Percentiles rank a stretch among this genome's conserved stretches.
Evolutionary conservation across 148 eudicot genomes (phyloP).

Genomic region (Vaccinium corymbosum): DNA sequence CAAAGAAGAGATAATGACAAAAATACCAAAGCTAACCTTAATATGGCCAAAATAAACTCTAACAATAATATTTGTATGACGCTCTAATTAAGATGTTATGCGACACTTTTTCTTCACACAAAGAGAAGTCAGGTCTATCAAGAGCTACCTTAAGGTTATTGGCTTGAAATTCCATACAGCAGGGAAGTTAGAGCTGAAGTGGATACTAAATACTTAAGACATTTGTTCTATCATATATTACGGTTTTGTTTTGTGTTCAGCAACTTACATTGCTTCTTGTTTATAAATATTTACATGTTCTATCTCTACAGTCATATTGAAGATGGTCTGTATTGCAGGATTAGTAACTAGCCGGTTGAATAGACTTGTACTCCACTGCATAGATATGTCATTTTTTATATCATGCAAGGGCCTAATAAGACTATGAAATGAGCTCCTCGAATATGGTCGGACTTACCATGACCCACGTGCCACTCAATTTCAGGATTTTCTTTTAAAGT

Average conservation of each 20-base stretch:
- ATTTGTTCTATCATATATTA: background rate
- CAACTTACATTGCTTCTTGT: background rate
- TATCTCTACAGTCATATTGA: background rate
- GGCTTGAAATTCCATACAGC: background rate
- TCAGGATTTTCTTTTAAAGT: background rate
- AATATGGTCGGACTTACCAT: background rate
- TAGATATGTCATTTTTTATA: background rate
- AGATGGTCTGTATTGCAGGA: background rate
- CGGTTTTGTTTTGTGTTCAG: background rate
- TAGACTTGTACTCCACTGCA: background rate
- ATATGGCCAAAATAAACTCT: background rate
- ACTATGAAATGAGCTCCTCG: background rate
- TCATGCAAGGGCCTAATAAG: background rate
- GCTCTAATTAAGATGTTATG: background rate
- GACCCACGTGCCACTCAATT: background rate
- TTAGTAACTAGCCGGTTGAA: background rate
- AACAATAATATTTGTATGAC: background rate
- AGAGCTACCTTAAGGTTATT: conserved; percentile 1
- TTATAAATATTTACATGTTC: background rate
- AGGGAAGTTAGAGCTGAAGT: conserved; percentile 1
- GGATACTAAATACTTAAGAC: background rate
- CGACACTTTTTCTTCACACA: background rate
- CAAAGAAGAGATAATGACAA: background rate
- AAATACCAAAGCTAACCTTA: background rate
- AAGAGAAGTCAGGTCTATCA: background rate